phyloP scores from a whole-genome alignment of 2,329 filamentous ascomycete genomes.

The Cadophora gregata region DNA sequence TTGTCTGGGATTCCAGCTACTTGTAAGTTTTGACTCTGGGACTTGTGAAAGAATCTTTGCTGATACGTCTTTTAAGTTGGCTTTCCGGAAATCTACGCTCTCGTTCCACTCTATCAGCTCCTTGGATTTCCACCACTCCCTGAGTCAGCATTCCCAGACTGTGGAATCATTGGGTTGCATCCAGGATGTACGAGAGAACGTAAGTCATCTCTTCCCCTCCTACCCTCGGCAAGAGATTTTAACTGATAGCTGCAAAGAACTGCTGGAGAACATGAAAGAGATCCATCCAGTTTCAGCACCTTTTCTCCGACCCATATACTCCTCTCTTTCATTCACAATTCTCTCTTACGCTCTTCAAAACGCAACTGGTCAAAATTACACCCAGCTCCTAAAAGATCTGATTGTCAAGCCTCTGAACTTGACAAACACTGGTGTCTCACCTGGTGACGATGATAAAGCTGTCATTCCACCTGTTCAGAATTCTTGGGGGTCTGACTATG shows the following conservation, averaged over 20 bases:
- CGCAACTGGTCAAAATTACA: conserved; percentile 18
- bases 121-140: conserved; percentile 17
- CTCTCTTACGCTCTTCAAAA: conserved; percentile 10
- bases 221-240: too few species aligned
- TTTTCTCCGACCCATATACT: conserved; percentile 6
- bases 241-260: background rate
- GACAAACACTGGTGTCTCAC: conserved; percentile 18
- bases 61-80: conserved; percentile 1
- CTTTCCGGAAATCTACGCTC: conserved; percentile 15
- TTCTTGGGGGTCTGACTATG: conserved; percentile 16
- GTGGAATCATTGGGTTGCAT: conserved; percentile 13
- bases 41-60: background rate
- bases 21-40: background rate
- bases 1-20: conserved; percentile 10
- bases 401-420: conserved; percentile 11
- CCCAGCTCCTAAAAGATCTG: conserved; percentile 9
- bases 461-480: conserved; percentile 12
- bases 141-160: conserved; percentile 1
- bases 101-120: conserved; percentile 6
- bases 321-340: conserved; percentile 13
- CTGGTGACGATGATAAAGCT: conserved; percentile 9
- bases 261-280: background rate
- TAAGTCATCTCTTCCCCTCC: background rate
- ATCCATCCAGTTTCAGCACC: conserved; percentile 1
- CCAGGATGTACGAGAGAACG: conserved; percentile 19